Percentiles rank a stretch among this genome's conserved stretches.
Evolutionary conservation across 345 rosid genomes (phyloP).

Genomic region (Acer yangbiense): DNA sequence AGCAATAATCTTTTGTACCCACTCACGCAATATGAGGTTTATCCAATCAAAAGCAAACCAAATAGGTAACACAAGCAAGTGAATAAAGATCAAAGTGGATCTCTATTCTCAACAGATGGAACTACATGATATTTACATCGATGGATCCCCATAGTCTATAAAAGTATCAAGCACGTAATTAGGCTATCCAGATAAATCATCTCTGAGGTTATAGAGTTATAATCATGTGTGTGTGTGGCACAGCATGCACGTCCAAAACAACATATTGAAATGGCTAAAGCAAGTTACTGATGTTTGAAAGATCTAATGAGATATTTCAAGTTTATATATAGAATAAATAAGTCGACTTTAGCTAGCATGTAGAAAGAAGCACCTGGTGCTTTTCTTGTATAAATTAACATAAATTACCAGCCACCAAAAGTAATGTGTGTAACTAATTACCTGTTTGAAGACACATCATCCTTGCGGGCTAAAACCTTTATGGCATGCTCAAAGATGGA

Average conservation of each 20-base stretch:
- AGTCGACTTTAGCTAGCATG: neutral
- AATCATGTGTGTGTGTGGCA: neutral
- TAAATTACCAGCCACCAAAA: conserved; percentile 9
- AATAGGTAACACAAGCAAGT: neutral
- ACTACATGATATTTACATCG: neutral
- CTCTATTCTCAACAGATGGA: neutral
- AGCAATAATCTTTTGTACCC: neutral
- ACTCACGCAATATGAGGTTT: neutral
- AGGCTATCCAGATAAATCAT: conserved; percentile 4
- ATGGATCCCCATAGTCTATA: neutral
- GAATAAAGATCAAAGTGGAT: conserved; percentile 1
- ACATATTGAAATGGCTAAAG: neutral
- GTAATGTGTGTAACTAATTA: conserved; percentile 17
- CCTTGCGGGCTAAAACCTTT: conserved; percentile 72
- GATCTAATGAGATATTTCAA: neutral
- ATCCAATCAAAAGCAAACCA: neutral
- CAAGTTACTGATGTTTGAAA: neutral
- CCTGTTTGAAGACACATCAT: conserved; percentile 67
- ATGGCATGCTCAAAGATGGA: conserved; percentile 82
- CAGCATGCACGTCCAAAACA: neutral
- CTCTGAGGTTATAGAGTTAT: neutral
- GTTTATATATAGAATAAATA: neutral
- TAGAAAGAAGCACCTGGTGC: neutral
- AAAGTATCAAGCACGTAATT: neutral
- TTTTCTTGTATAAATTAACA: neutral